Evolutionary conservation across 257 asterid genomes (phyloP).

Genomic region (Coffea canephora): DNA sequence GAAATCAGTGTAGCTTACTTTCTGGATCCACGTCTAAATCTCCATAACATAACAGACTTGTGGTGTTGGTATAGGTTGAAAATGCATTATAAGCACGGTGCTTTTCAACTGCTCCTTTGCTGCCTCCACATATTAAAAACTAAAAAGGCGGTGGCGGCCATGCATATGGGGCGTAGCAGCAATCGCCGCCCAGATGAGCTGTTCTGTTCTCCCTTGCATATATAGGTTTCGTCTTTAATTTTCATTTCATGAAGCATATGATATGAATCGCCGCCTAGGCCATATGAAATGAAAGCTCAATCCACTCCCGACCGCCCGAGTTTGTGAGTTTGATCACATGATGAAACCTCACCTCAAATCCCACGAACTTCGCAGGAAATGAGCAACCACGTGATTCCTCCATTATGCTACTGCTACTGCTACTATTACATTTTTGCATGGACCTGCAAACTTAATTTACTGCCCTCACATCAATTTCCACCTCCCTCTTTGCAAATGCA

Average conservation of each 20-base stretch:
- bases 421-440: slow-evolving; percentile 16
- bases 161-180: background rate
- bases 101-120: background rate
- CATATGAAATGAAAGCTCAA: background rate
- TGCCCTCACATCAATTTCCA: slow-evolving; percentile 9
- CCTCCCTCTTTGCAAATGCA: background rate
- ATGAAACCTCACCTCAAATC: slow-evolving; percentile 43
- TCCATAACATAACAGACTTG: background rate
- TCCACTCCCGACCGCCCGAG: too few species aligned
- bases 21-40: background rate
- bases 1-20: background rate
- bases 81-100: background rate
- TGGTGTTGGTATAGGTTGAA: too few species aligned
- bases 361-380: slow-evolving; percentile 67
- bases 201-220: background rate
- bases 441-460: slow-evolving; percentile 25
- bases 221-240: background rate
- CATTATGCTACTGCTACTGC: slow-evolving; percentile 18
- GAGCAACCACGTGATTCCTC: slow-evolving; percentile 55
- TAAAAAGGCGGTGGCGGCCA: background rate
- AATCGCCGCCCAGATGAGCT: slow-evolving; percentile 8
- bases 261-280: background rate
- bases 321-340: slow-evolving; percentile 12
- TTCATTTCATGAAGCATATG: background rate
- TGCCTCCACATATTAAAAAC: background rate